Conservation (phyloP, 2,329 filamentous ascomycete species). For the Aspergillus neotritici region DNA sequence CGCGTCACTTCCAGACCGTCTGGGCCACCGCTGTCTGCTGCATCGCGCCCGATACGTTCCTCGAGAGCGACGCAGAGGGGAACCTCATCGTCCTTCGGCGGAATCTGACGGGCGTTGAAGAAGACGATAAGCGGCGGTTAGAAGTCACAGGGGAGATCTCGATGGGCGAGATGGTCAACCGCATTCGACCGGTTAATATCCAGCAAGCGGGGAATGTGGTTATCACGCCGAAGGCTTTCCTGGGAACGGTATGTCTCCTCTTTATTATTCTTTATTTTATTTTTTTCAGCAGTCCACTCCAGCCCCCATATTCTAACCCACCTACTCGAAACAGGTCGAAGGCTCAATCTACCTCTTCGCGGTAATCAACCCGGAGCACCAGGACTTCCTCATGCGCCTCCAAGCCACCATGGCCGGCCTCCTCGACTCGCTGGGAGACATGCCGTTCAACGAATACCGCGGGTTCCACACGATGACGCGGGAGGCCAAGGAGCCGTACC, state of each 20-base stretch:
- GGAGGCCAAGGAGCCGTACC: constrained; percentile 67
- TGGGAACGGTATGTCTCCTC: constrained; percentile 67
- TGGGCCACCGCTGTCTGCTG: constrained; percentile 77
- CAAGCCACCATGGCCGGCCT: constrained; percentile 64
- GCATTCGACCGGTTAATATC: constrained; percentile 69
- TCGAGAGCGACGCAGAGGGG: constrained; percentile 80
- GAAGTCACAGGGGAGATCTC: constrained; percentile 74
- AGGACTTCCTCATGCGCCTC: constrained; percentile 76
- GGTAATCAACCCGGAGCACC: constrained; percentile 63
- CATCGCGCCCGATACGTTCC: constrained; percentile 66
- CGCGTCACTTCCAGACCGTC: constrained; percentile 71
- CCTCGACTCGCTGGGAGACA: constrained; percentile 63
- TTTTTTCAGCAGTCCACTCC: no score
- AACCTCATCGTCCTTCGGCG: constrained; percentile 77
- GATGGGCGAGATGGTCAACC: constrained; percentile 89
- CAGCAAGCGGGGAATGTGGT: constrained; percentile 58
- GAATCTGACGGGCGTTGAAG: constrained; percentile 66
- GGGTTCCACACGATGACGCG: constrained; percentile 69
- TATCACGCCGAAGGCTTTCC: constrained; percentile 75
- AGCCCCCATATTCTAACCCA: background rate
- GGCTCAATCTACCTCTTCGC: constrained; percentile 88
- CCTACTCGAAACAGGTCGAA: constrained; percentile 58
- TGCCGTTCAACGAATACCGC: constrained; percentile 74
- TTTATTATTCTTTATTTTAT: no score
- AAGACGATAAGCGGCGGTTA: constrained; percentile 65